Conservation (phyloP, 345 rosid genomes). For the Psidium friedrichsthalianum region DNA sequence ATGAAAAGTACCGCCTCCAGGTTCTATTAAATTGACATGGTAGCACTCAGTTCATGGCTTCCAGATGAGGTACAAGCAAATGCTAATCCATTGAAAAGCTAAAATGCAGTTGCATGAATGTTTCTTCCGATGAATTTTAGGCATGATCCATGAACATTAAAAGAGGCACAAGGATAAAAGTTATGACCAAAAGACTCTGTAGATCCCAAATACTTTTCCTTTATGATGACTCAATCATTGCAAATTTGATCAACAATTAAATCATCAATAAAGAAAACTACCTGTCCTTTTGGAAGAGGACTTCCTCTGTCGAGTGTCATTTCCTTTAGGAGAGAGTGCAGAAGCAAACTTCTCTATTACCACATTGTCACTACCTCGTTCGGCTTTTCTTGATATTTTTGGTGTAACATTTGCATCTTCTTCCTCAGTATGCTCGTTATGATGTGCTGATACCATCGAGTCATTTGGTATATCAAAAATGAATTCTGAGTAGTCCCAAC, state of each 20-base stretch:
- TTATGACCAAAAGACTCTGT: background rate
- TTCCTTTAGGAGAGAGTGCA: background rate
- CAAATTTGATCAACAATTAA: background rate
- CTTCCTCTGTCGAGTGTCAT: background rate
- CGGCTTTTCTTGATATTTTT: slow-evolving; percentile 4
- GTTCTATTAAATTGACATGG: background rate
- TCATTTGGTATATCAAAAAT: slow-evolving; percentile 1
- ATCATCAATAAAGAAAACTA: background rate
- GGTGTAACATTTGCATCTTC: background rate
- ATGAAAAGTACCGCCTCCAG: background rate
- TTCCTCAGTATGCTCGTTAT: slow-evolving; percentile 12
- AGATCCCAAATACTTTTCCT: background rate
- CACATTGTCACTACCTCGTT: background rate
- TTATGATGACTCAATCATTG: background rate
- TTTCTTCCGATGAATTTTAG: background rate
- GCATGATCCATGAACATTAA: background rate
- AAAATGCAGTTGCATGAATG: background rate
- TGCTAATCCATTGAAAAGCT: background rate
- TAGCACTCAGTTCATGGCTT: background rate
- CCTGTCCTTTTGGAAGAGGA: slow-evolving; percentile 25
- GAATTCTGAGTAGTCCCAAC: background rate
- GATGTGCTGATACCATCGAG: slow-evolving; percentile 7
- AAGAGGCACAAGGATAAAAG: background rate
- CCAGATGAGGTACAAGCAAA: background rate
- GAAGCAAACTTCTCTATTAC: slow-evolving; percentile 6